A percentile compares a stretch with the other conserved stretches of the same genome.
phyloP scores from a whole-genome alignment of 2,329 filamentous ascomycete genomes.

The Zasmidium cellare region DNA sequence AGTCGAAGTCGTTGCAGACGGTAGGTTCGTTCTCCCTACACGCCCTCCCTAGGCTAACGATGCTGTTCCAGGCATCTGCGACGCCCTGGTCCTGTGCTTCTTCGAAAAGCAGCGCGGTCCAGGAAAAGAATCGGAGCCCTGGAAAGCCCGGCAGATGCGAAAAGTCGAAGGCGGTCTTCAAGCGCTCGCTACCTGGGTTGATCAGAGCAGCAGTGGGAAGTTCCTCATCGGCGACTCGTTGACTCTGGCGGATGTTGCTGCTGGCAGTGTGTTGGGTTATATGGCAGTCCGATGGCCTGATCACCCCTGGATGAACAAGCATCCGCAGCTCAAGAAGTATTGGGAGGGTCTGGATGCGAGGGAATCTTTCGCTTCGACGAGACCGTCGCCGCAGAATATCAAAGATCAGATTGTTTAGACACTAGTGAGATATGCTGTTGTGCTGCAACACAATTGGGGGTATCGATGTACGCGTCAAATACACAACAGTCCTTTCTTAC shows the following conservation, averaged over 20 bases:
- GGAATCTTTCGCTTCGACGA: conserved; percentile 40
- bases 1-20: conserved; percentile 38
- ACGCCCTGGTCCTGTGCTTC: conserved; percentile 39
- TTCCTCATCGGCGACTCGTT: conserved; percentile 36
- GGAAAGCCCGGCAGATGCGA: conserved; percentile 37
- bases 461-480: no score
- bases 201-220: conserved; percentile 22
- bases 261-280: conserved; percentile 36
- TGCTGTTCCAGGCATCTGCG: conserved; percentile 30
- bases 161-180: conserved; percentile 38
- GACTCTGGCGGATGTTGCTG: conserved; percentile 39
- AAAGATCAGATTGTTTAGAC: conserved; percentile 37
- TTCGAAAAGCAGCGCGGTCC: conserved; percentile 36
- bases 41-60: no score
- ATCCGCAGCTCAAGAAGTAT: conserved; percentile 44
- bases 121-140: conserved; percentile 34
- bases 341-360: conserved; percentile 47
- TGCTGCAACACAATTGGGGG: no score
- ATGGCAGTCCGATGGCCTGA: conserved; percentile 36
- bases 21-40: no score
- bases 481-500: neutral
- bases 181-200: conserved; percentile 33
- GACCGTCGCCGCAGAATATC: conserved; percentile 36
- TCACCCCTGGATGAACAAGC: conserved; percentile 35
- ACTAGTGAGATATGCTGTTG: no score